Conservation (phyloP, 2,329 filamentous ascomycete genomes). For the Drechslerella dactyloides region DNA sequence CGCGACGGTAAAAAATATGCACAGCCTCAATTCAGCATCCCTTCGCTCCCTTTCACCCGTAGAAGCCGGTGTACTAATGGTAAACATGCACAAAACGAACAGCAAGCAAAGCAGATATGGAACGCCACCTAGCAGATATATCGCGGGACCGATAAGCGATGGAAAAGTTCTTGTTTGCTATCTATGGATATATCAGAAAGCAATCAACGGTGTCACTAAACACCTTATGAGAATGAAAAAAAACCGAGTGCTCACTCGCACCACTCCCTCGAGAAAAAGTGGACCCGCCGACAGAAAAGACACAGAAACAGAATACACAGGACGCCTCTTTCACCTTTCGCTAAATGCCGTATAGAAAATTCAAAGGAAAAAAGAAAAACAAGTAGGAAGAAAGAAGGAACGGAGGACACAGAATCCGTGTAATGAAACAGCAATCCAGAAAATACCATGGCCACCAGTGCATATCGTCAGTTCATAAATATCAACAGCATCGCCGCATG, state of each 20-base stretch:
- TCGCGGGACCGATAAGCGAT: neutral
- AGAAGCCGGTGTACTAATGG: neutral
- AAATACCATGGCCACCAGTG: neutral
- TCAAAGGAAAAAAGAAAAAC: constrained; percentile 11
- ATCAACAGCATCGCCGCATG: neutral
- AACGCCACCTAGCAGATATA: constrained; percentile 6
- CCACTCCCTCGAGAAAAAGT: constrained; percentile 18
- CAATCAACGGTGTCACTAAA: neutral
- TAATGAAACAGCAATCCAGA: neutral
- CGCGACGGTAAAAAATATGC: too few species aligned
- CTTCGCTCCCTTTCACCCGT: neutral
- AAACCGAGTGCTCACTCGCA: constrained; percentile 10
- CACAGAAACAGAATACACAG: constrained; percentile 18
- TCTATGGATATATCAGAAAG: too few species aligned
- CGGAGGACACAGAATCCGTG: neutral
- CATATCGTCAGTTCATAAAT: constrained; percentile 29
- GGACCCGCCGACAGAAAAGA: constrained; percentile 7
- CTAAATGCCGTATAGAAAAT: constrained; percentile 40
- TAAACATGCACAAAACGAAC: neutral
- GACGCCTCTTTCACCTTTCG: constrained; percentile 41
- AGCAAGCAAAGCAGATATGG: neutral
- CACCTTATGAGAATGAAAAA: constrained; percentile 17
- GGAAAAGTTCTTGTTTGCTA: too few species aligned
- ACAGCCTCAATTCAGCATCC: neutral
- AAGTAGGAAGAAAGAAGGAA: constrained; percentile 27